Percentiles rank a stretch among this genome's conserved stretches.
Conservation (phyloP, 2,329 filamentous ascomycete species). For the Colletotrichum sp. region DNA sequence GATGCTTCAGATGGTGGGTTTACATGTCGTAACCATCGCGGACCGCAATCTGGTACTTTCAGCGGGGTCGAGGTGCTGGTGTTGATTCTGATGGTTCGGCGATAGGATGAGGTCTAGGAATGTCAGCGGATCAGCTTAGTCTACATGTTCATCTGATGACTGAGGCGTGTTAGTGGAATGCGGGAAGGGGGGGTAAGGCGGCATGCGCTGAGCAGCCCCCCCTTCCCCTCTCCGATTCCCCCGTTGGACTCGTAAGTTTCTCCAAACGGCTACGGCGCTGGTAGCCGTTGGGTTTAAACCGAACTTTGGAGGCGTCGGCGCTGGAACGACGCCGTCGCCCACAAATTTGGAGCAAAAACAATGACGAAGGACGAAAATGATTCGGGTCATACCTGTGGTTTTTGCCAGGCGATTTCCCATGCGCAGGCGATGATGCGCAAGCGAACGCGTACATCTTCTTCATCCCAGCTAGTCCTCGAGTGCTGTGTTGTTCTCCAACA, state of each 20-base stretch:
- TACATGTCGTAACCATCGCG: slow-evolving; percentile 39
- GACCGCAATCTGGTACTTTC: slow-evolving; percentile 34
- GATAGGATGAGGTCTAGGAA: slow-evolving; percentile 13
- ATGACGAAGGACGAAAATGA: slow-evolving; percentile 11
- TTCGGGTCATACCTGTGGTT: slow-evolving; percentile 25
- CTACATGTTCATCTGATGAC: slow-evolving; percentile 7
- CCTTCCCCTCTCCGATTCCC: slow-evolving; percentile 9
- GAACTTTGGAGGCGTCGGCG: slow-evolving; percentile 1
- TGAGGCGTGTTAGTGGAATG: slow-evolving; percentile 7
- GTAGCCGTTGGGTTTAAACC: slow-evolving; percentile 1
- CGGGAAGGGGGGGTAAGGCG: background rate
- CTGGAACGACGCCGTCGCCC: slow-evolving; percentile 6
- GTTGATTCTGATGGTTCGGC: background rate
- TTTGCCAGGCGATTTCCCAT: slow-evolving; percentile 31
- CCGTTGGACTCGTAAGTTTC: background rate
- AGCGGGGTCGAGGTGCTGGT: slow-evolving; percentile 27
- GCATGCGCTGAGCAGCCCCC: background rate
- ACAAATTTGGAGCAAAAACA: background rate
- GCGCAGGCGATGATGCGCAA: slow-evolving; percentile 36
- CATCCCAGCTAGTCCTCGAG: slow-evolving; percentile 42
- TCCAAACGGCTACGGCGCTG: background rate
- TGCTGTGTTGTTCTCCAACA: slow-evolving; percentile 36
- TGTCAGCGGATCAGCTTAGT: slow-evolving; percentile 17
- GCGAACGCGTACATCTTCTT: slow-evolving; percentile 23
- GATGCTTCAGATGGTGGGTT: slow-evolving; percentile 27